Evolutionary conservation across 371 early-diverging fungal species (phyloP), one percentile per base, ranked within the genome.

Genomic region (Coemansia sp.): DNA sequence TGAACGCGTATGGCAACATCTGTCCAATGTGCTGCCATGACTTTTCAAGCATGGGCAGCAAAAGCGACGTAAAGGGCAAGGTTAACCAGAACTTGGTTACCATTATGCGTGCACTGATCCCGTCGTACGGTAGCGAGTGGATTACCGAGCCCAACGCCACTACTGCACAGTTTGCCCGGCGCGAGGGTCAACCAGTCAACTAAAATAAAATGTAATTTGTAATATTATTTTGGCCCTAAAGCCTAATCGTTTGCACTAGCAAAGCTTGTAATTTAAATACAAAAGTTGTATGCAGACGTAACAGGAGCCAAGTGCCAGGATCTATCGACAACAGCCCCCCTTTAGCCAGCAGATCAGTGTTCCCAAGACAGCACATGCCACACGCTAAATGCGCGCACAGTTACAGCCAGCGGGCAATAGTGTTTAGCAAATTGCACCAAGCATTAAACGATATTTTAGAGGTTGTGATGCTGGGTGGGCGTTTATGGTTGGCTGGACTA

Each of bases 1-100:
- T 61, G 8, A 65, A 79, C 42, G 74, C 72, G 26, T 66, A 63
- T 12, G 63, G 79, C 8, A 59, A 52, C 0, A 57, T 60, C 6
- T 86, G 85, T 58, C 82, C 84, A 51, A 69, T 78, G 8, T 86
- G 86, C 59, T 81, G 84, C 25, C 21, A 39, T 18, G 57, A 57
- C 37, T 67, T 75, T 28, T 26, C 66, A 1, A 42, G 48, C 21
- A 75, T 75, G 63, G 63, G 63, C 12, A 25, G 20, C 25, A 26
- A 58, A 11, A 61, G 42, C 6, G 44, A 42, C 4, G 39, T 75
- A 9, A 65, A 51, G 57, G n/a, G 12, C 7, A 18, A 59, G 25
- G 54, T 78, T 21, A 84, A 86, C 65, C 50, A 68, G 12, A 59
- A 68, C 16, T 78, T 86, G 9, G 64, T 80, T 8, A 71, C 62